These are phyloP conservation scores for Termitomyces sp. DNA, from an alignment of 768 basidiomycete genomes.

Conservation along the genomic window DNA sequence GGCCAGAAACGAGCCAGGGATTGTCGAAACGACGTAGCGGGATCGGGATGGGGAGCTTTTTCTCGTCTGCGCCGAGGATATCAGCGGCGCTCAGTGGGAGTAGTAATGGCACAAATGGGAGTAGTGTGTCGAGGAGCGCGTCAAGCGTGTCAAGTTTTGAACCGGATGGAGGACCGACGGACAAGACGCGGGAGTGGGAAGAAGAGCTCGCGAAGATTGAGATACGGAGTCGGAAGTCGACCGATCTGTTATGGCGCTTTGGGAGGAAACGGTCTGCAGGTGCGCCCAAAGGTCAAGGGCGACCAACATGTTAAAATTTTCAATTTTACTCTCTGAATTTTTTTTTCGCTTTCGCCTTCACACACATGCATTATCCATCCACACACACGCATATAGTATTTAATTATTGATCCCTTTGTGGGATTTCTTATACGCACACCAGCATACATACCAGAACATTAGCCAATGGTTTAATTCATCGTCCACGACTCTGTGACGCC, in stretches of 20 bases:
- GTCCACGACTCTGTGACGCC: not conserved
- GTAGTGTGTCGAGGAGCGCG: conserved; percentile 26
- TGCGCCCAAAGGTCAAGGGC: conserved; percentile 18
- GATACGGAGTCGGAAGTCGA: conserved; percentile 51
- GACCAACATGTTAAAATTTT: conserved; percentile 1
- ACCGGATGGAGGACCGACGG: conserved; percentile 29
- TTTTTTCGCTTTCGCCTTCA: conserved; percentile 5
- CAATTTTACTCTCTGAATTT: not conserved
- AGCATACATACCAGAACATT: not conserved
- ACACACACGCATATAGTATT: not conserved
- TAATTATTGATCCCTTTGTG: not conserved
- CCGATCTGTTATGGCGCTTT: conserved; percentile 42
- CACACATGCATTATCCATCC: conserved; percentile 4
- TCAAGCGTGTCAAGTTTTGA: conserved; percentile 28
- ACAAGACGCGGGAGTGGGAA: conserved; percentile 70
- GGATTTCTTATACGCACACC: not conserved
- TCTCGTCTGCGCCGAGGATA: conserved; percentile 23
- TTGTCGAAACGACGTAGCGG: conserved; percentile 19
- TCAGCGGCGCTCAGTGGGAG: conserved; percentile 30
- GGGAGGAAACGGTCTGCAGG: conserved; percentile 32
- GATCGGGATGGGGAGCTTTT: conserved; percentile 18
- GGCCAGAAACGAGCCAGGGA: conserved; percentile 20
- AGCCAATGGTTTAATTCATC: not conserved
- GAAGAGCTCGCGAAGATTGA: conserved; percentile 75
- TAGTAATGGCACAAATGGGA: conserved; percentile 30